phyloP scores from a whole-genome alignment of 2,329 filamentous ascomycete species.

The Coleophoma crateriformis region DNA sequence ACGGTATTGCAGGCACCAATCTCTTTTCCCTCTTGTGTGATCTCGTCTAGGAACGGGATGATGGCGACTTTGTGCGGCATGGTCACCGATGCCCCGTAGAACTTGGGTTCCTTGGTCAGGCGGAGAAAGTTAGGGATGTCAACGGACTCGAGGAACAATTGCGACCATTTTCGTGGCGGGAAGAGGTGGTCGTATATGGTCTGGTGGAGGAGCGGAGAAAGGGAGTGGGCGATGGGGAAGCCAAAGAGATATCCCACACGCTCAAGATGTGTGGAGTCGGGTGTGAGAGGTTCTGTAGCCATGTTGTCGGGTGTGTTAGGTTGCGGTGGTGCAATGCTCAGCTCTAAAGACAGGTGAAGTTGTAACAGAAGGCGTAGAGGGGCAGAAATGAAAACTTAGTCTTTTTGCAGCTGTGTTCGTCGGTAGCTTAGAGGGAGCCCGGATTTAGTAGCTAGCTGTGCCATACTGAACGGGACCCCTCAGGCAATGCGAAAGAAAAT shows the following conservation, averaged over 20 bases:
- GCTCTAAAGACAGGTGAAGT: too few species aligned
- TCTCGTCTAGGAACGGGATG: constrained; percentile 63
- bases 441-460: too few species aligned
- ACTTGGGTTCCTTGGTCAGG: constrained; percentile 49
- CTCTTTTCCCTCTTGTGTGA: constrained; percentile 65
- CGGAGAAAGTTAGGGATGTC: constrained; percentile 42
- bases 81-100: constrained; percentile 68
- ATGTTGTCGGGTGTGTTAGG: constrained; percentile 1
- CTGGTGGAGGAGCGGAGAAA: constrained; percentile 48
- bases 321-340: too few species aligned
- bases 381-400: too few species aligned
- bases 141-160: constrained; percentile 44
- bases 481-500: background rate
- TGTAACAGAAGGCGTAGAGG: too few species aligned
- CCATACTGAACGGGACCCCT: too few species aligned
- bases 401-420: too few species aligned
- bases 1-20: constrained; percentile 78
- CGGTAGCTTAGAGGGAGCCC: too few species aligned
- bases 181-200: constrained; percentile 43
- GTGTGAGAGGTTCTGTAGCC: background rate
- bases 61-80: constrained; percentile 82
- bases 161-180: constrained; percentile 39
- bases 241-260: constrained; percentile 38
- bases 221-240: constrained; percentile 45
- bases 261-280: constrained; percentile 10